Conservation (phyloP, 257 asterid genomes). For the Solanum sejunctum region DNA sequence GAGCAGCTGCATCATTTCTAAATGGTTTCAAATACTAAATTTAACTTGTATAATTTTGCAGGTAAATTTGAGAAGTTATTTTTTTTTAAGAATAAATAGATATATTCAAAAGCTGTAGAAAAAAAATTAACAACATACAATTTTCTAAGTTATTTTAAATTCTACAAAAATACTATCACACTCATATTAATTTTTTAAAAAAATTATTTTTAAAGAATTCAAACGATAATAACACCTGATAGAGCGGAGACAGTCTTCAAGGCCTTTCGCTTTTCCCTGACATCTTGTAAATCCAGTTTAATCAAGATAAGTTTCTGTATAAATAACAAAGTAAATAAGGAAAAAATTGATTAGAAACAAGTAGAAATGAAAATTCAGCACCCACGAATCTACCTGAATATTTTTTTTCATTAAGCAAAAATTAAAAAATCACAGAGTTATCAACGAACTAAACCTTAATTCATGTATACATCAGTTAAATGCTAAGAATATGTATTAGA, state of each 20-base stretch:
- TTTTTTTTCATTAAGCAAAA: neutral
- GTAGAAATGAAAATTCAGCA: neutral
- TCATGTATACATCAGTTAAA: neutral
- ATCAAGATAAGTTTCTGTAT: constrained; percentile 35
- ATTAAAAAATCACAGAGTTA: neutral
- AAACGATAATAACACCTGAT: constrained; percentile 18
- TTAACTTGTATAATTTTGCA: neutral
- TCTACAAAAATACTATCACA: too few species aligned
- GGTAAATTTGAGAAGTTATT: too few species aligned
- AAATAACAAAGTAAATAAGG: neutral
- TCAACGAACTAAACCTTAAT: neutral
- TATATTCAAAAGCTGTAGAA: neutral
- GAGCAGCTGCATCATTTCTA: neutral
- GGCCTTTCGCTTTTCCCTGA: constrained; percentile 42
- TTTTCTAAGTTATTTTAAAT: too few species aligned
- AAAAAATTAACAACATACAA: too few species aligned
- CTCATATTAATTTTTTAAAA: too few species aligned
- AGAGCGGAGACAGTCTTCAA: constrained; percentile 46
- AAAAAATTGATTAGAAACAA: neutral
- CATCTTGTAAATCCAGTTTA: constrained; percentile 45
- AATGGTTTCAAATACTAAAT: neutral
- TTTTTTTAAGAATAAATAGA: neutral
- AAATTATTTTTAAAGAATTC: too few species aligned
- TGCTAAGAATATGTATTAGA: neutral
- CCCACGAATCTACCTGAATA: neutral